phyloP scores from a whole-genome alignment of 192 early-diverging fungal species.

The Mortierella antarctica region DNA sequence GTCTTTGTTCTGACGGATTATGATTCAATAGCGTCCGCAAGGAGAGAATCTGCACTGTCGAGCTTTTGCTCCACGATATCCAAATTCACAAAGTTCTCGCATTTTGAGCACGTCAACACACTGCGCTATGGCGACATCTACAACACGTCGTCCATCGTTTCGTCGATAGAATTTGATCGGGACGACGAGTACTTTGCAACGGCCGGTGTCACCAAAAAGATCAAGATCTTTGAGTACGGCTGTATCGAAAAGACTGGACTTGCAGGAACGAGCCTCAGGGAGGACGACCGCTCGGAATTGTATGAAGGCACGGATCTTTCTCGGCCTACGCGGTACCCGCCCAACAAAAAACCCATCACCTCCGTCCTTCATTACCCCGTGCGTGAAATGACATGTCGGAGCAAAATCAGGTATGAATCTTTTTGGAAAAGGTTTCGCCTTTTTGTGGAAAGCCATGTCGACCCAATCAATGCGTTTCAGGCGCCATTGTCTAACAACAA shows the following conservation, averaged over 20 bases:
- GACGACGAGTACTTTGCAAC: constrained; percentile 96
- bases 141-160: constrained; percentile 83
- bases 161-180: constrained; percentile 93
- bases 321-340: constrained; percentile 14
- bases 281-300: constrained; percentile 35
- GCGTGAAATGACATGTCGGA: constrained; percentile 77
- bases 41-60: constrained; percentile 40
- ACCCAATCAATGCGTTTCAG: too few relatives aligned
- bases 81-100: constrained; percentile 74
- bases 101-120: constrained; percentile 79
- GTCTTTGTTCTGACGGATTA: constrained; percentile 1
- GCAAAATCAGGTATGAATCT: constrained; percentile 82
- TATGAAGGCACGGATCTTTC: constrained; percentile 20
- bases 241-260: constrained; percentile 55
- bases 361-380: constrained; percentile 81
- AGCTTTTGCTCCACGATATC: constrained; percentile 74
- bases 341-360: constrained; percentile 49
- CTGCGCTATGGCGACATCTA: constrained; percentile 84
- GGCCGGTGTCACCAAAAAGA: constrained; percentile 91
- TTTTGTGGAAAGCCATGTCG: too few relatives aligned
- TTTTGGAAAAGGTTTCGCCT: neutral
- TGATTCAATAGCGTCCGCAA: constrained; percentile 24
- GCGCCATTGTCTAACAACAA: too few relatives aligned
- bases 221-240: constrained; percentile 92
- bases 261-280: constrained; percentile 30